Evolutionary conservation across 148 eudicot genomes (phyloP), one percentile per base, ranked within the genome.

Genomic region (Cornus florida): DNA sequence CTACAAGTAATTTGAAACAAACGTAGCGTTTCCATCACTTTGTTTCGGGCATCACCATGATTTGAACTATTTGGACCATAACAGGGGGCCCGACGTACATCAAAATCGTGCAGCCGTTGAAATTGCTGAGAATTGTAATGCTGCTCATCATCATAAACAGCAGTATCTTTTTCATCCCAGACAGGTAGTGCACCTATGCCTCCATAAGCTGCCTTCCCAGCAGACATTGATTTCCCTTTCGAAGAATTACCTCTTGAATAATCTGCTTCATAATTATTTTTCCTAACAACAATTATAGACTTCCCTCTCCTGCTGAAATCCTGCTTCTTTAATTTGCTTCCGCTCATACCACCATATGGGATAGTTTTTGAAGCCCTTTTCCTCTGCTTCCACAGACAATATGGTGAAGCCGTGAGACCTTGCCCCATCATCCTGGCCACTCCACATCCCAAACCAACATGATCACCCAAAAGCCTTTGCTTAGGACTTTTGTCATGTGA

Each of bases 21-120:
- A 56, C 93, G 85, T 43, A 93, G 86, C 31, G 88, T 84, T 77
- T 95, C 97, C 75, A 89, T 86, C 59, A 92, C 97, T 87, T 82
- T 89, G 66, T 81, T 77, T 23, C 97, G 95, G 74, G 83, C 83
- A 76, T 87, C 88, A 75, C 85, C 85, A 67, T 71, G 70, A 73
- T 82, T 69, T 8, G 90, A 85, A 69, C 80, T 79, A 20, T 79
- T 77, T 70, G 85, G 86, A 75, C 86, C 89, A 81, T 77, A 85
- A 67, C 38, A 35, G 5, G 87, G 90, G 77, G 88, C 92, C 50
- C 85, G 82, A 59, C 70, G 71, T 9, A 94, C 87, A 67, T 89
- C 86, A 71, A 66, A 57, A 74, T 77, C 79, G 46, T 33, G 69
- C 7, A 57, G 9, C 69, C 84, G 75, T n/a, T 50, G 73, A 69